A percentile compares a stretch with the other conserved stretches of the same genome.
These are phyloP conservation scores for Saccharomyces cerevisiae DNA, from an alignment of 805 yeast species.

Conservation along the genomic window DNA sequence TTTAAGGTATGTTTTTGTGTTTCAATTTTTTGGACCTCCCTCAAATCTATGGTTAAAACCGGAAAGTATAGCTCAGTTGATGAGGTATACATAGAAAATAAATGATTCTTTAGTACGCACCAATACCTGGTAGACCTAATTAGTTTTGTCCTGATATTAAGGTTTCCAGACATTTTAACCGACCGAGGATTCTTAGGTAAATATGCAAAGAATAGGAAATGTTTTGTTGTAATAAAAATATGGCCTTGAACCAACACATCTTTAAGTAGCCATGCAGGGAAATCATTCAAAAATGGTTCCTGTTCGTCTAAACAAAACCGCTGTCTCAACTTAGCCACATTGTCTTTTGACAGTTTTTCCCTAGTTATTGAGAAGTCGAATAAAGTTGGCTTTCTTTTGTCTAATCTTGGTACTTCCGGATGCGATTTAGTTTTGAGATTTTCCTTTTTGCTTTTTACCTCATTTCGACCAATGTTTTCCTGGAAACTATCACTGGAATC, in stretches of 20 bases:
- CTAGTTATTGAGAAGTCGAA: constrained; percentile 16
- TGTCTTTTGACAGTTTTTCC: constrained; percentile 1
- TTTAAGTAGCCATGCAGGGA: constrained; percentile 69
- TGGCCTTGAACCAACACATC: constrained; percentile 86
- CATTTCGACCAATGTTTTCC: background rate
- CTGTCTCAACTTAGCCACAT: background rate
- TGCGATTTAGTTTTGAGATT: background rate
- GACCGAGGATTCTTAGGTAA: constrained; percentile 46
- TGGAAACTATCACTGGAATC: background rate
- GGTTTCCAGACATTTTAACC: constrained; percentile 41
- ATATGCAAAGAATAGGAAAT: constrained; percentile 68
- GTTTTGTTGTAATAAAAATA: constrained; percentile 57
- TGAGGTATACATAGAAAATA: constrained; percentile 57
- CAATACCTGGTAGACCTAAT: constrained; percentile 46
- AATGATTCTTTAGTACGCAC: constrained; percentile 67
- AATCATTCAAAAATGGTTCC: constrained; percentile 53
- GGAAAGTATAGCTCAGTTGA: constrained; percentile 87
- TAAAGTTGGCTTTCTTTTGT: constrained; percentile 12
- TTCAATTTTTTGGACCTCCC: constrained; percentile 54
- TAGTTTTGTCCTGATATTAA: constrained; percentile 35
- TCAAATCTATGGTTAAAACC: constrained; percentile 59
- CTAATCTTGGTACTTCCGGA: background rate
- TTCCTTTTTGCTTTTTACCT: background rate
- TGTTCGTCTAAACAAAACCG: constrained; percentile 41
- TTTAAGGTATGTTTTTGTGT: constrained; percentile 21